Evolutionary conservation across 495 filamentous ascomycete species (phyloP), one percentile per base, ranked within the genome.

Genomic region (Hyaloscypha bicolor): DNA sequence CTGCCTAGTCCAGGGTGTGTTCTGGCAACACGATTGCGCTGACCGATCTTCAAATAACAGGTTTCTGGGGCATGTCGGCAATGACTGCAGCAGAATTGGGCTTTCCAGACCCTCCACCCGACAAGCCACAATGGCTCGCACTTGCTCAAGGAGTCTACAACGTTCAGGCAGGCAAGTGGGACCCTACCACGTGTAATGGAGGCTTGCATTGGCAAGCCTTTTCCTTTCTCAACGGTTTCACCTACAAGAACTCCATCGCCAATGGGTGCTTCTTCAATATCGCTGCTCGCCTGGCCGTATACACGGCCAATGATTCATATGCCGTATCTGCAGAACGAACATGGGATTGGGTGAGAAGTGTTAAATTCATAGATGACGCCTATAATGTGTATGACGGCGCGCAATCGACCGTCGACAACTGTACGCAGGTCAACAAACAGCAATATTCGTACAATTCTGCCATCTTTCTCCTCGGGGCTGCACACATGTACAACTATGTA

Each of bases 181-280:
- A 94, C 70, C 74, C 72, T 0, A 76, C 79, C 3, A 76, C 79
- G 2, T 94, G 92, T 69, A 77, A 86, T 0, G 91, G 91, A 45
- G 92, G 92, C 1, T 70, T 97, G 69, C 80, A 87, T 32, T 96
- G 93, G 93, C 93, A 96, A 80, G 90, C 93, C 58, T 88, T 88
- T 64, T 78, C 83, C 3, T 87, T 83, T 63, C 91, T 93, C 68
- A 85, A 80, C 48, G 93, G 93, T 9, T 97, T 90, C 67, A 85
- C 87, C 71, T 96, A 96, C 80, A 96, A 95, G 80, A 97, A 95
- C 75, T 87, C 90, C 31, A 91, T 94, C 66, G 89, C 90, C 8
- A 94, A 92, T 68, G 93, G 91, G n/a, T 87, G 89, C 66, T 93
- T 94, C 78, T 94, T 97, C 78, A 90, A 94, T 67, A 79, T 96